Evolutionary conservation across 257 asterid genomes (phyloP).

Genomic region (Capsicum rhomboideum): DNA sequence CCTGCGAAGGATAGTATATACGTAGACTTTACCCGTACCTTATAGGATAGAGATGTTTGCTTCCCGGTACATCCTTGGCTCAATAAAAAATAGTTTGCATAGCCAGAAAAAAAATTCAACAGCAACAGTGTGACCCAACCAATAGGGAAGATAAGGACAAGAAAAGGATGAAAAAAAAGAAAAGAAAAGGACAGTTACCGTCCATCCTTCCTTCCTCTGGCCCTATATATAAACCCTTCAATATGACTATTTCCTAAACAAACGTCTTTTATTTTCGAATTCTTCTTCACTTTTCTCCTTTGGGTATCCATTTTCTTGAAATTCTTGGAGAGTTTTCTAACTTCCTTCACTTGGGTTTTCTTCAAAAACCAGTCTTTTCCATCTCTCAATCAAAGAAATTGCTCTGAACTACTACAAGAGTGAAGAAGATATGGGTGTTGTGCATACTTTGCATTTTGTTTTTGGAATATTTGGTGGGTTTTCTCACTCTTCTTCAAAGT

Average conservation of each 20-base stretch:
- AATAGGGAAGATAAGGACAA: neutral
- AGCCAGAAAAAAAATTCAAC: too few species aligned
- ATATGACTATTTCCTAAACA: neutral
- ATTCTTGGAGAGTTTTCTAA: neutral
- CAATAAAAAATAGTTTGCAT: neutral
- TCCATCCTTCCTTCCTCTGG: neutral
- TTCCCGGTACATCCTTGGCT: too few species aligned
- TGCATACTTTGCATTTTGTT: slow-evolving; percentile 37
- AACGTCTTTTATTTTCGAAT: neutral
- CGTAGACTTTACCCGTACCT: too few species aligned
- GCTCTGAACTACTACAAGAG: neutral
- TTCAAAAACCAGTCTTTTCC: neutral
- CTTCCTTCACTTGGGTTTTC: slow-evolving; percentile 4
- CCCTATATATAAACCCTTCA: neutral
- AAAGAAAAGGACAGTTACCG: neutral
- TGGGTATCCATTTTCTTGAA: neutral
- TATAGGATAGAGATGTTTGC: too few species aligned
- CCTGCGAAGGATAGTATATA: too few species aligned
- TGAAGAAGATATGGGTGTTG: slow-evolving; percentile 18
- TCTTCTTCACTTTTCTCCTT: neutral
- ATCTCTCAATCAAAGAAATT: neutral
- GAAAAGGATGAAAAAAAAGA: neutral
- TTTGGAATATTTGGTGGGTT: slow-evolving; percentile 58
- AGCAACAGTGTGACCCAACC: neutral
- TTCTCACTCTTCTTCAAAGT: neutral